Conservation (phyloP, 306 rosid genomes). For the Erythrophleum fordii region DNA sequence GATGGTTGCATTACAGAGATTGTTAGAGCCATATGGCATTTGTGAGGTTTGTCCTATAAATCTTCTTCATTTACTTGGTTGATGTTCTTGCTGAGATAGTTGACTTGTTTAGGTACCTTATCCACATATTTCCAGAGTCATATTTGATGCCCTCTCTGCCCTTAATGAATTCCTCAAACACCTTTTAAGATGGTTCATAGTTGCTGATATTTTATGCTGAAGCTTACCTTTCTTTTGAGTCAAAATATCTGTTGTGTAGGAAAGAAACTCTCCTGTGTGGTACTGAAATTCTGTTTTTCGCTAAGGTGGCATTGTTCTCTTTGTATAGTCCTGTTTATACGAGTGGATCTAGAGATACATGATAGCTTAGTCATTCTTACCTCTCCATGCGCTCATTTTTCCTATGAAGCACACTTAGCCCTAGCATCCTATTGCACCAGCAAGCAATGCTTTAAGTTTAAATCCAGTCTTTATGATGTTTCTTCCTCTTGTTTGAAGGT, state of each 20-base stretch:
- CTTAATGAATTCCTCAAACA: slow-evolving; percentile 3
- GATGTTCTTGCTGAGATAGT: slow-evolving; percentile 14
- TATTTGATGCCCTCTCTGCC: slow-evolving; percentile 13
- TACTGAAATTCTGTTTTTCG: neutral
- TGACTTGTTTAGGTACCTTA: neutral
- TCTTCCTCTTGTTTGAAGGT: slow-evolving; percentile 53
- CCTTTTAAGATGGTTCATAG: neutral
- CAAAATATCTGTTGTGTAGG: neutral
- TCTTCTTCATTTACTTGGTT: slow-evolving; percentile 20
- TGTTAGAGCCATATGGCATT: slow-evolving; percentile 84
- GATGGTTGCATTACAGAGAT: slow-evolving; percentile 91
- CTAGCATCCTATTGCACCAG: neutral
- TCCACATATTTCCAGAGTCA: neutral
- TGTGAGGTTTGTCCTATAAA: slow-evolving; percentile 74
- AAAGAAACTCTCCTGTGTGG: neutral
- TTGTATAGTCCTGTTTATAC: neutral
- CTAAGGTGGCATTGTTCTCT: neutral
- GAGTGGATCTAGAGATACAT: neutral
- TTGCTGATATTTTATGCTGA: neutral
- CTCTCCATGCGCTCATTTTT: neutral
- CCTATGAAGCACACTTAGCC: neutral
- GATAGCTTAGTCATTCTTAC: neutral
- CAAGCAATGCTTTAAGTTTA: neutral
- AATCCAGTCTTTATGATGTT: slow-evolving; percentile 2
- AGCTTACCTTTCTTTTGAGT: neutral